Evolutionary conservation across 805 yeast genomes (phyloP), one percentile per base, ranked within the genome.

Genomic region (Kodamaea laetipori): DNA sequence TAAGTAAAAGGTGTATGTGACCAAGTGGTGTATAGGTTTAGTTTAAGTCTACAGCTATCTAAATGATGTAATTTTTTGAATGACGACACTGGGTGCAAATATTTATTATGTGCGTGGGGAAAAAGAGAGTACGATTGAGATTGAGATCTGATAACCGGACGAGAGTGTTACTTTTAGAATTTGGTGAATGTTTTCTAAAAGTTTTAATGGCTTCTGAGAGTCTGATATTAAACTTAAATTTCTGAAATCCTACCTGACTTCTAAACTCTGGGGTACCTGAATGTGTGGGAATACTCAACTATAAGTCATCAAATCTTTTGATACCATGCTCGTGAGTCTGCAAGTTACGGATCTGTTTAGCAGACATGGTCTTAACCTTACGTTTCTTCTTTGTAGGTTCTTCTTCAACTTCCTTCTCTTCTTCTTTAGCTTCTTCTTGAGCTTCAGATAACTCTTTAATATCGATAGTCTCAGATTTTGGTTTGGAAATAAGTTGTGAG

Each of bases 311-410:
- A 54, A 84, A 84, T 51, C 67, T 78, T 32, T 75, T 68, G 41
- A 84, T 82, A 0, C 88, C 88, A 50, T 81, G 86, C 44, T 78
- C 82, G 41, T 76, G 80, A 24, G 70, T 70, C 36, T 74, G 81
- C 45, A 67, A 48, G 41, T 77, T 78, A 35, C 66, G 63, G 33
- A 76, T 51, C 49, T 77, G 81, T 47, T 77, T 77, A 11, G 74
- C 62, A 3, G 71, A 55, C 40, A 72, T 45, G 50, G 53, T 54
- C 48, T 54, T 58, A 30, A 57, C 53, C 45, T 63, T 63, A 27
- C 55, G 54, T 45, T 65, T 63, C 50, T 70, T 69, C 37, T 58
- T 56, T 19, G 46, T 50, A 4, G 58, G 55, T 4, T 53, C 57
- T 16, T 52, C 55, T n/a, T 58, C 55, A 27, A 43, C 41, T 11